Percentiles rank a stretch among this genome's conserved stretches.
These are phyloP conservation scores for Xylaria sp. DNA, from an alignment of 2,329 filamentous ascomycete species.

Conservation along the genomic window DNA sequence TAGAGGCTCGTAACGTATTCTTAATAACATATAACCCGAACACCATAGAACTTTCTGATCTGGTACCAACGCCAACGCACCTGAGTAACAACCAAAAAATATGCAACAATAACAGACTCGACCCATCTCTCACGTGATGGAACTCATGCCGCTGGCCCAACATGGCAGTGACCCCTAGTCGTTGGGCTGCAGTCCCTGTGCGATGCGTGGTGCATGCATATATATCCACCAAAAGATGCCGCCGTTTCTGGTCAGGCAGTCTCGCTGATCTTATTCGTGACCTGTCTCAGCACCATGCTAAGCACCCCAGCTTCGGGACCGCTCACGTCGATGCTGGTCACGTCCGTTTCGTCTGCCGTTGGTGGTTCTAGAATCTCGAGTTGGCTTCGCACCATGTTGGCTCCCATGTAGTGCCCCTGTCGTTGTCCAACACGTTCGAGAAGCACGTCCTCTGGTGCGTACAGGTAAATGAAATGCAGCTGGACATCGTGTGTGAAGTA, in stretches of 20 bases:
- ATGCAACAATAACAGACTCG: slow-evolving; percentile 16
- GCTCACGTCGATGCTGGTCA: slow-evolving; percentile 77
- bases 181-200: slow-evolving; percentile 26
- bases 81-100: slow-evolving; percentile 24
- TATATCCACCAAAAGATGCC: slow-evolving; percentile 5
- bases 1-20: slow-evolving; percentile 8
- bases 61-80: slow-evolving; percentile 28
- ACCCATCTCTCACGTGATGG: slow-evolving; percentile 31
- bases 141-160: slow-evolving; percentile 25
- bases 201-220: slow-evolving; percentile 28
- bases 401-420: slow-evolving; percentile 93
- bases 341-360: slow-evolving; percentile 74
- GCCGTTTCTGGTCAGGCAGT: slow-evolving; percentile 43
- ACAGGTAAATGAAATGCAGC: slow-evolving; percentile 93
- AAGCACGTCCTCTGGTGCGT: slow-evolving; percentile 79
- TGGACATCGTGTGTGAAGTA: slow-evolving; percentile 79
- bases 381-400: slow-evolving; percentile 93
- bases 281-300: slow-evolving; percentile 67
- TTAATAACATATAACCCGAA: slow-evolving; percentile 22
- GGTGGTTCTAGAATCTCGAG: slow-evolving; percentile 89
- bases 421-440: slow-evolving; percentile 79
- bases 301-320: slow-evolving; percentile 68
- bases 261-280: slow-evolving; percentile 65
- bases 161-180: slow-evolving; percentile 26
- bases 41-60: slow-evolving; percentile 17